Evolutionary conservation across 306 rosid species (phyloP), one percentile per base, ranked within the genome.

Genomic region (Fagus sylvatica): DNA sequence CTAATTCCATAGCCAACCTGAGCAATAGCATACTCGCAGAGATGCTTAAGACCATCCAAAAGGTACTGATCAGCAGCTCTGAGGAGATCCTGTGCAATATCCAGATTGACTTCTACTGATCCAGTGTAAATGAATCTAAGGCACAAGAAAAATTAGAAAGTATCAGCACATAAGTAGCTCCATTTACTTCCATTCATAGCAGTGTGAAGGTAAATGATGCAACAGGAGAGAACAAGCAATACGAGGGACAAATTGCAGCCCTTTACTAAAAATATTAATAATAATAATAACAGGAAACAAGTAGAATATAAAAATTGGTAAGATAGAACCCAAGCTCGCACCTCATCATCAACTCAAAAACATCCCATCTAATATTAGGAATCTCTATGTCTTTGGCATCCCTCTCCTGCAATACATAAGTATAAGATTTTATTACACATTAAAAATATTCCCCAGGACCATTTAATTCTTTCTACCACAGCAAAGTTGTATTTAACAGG

Each of bases 291-390:
- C 51, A 61, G 0, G 41, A 15, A n/a, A 49, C 37, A 16, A 28
- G 28, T 37, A 60, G 22, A 53, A 13, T 4, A 51, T 7, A 9
- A 56, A 57, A 65, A 16, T 6, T 32, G 12, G 67, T 11, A 61
- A 30, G 16, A 6, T 78, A 54, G 84, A 88, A 77, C 83, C 85
- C 67, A 55, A 74, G 72, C 81, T 88, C 89, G 78, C 81, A 95
- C 99, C 99, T 93, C 98, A 95, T 95, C 99, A 95, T 95, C 88
- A 95, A 84, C 87, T 95, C 91, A 5, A 95, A 95, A 77, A 95
- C 97, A 74, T 89, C 97, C 99, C 99, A 95, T 91, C 90, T 92
- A 80, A 95, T 95, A 84, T 95, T 93, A 78, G 99, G 99, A 79
- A 95, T 95, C 83, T 93, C 98, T 76, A 95, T 93, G 83, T 95